Percentiles rank a stretch among this genome's conserved stretches.
Conservation (phyloP, 2,329 filamentous ascomycete species). For the Pyrenophora graminea region DNA sequence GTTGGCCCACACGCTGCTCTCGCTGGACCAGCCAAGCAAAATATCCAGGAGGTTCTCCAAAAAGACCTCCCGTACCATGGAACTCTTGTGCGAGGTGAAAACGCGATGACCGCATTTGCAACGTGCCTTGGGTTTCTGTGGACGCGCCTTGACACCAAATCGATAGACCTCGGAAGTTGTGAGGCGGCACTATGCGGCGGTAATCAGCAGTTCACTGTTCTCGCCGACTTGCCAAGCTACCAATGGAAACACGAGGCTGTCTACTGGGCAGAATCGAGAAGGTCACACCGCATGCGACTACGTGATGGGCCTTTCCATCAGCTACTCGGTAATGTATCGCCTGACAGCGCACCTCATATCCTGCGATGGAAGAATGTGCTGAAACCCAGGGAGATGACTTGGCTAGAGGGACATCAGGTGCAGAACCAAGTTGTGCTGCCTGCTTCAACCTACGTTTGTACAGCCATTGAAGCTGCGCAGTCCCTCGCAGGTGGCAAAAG, state of each 20-base stretch:
- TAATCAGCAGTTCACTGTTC: background rate
- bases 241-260: background rate
- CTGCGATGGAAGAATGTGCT: conserved; percentile 2
- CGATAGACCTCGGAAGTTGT: background rate
- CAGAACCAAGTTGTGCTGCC: conserved; percentile 1
- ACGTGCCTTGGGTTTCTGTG: background rate
- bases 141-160: background rate
- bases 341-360: background rate
- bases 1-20: conserved; percentile 53
- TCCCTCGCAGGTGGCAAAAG: background rate
- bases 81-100: background rate
- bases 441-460: background rate
- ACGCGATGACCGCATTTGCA: background rate
- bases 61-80: background rate
- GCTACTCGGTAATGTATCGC: background rate
- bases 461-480: background rate
- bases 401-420: background rate
- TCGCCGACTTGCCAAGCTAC: background rate
- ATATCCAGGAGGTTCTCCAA: background rate
- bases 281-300: background rate
- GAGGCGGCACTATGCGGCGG: background rate
- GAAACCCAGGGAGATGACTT: conserved; percentile 2
- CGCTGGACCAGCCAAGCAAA: conserved; percentile 22
- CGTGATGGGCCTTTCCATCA: background rate
- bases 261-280: background rate